phyloP scores from a whole-genome alignment of 129 eudicot species.

The Tanacetum coccineum region DNA sequence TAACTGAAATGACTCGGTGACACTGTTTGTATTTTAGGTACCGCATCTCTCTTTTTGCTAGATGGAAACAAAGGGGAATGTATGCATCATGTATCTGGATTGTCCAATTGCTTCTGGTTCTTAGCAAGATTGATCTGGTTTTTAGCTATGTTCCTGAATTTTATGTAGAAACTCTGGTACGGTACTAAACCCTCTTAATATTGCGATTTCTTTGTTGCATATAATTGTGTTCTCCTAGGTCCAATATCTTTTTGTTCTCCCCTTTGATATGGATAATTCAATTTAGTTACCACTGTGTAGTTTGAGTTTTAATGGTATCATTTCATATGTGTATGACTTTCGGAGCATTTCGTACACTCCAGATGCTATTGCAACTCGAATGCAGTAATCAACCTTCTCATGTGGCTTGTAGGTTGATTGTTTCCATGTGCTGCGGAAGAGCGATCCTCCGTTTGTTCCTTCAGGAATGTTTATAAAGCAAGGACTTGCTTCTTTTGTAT shows the following conservation, averaged over 20 bases:
- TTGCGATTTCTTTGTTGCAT: not conserved
- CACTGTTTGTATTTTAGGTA: conserved; percentile 48
- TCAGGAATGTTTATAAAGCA: conserved; percentile 73
- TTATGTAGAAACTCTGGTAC: conserved; percentile 88
- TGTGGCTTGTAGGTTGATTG: conserved; percentile 72
- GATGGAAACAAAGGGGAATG: conserved; percentile 99
- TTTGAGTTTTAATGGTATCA: too few relatives aligned
- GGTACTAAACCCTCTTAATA: conserved; percentile 13
- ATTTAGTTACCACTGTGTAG: too few relatives aligned
- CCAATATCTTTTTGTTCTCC: too few relatives aligned
- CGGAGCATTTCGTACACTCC: too few relatives aligned
- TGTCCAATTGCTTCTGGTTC: conserved; percentile 85
- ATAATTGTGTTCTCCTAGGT: too few relatives aligned
- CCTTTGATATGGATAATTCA: too few relatives aligned
- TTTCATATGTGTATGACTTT: too few relatives aligned
- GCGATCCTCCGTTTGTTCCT: conserved; percentile 97
- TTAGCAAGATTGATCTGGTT: conserved; percentile 80
- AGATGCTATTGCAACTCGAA: not conserved
- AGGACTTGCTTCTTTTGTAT: conserved; percentile 90
- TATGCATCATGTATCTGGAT: conserved; percentile 92
- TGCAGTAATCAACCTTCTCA: conserved; percentile 15
- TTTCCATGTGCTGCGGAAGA: conserved; percentile 93
- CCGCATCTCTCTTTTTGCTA: conserved; percentile 73
- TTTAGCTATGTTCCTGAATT: conserved; percentile 85
- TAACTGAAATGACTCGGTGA: not conserved